Evolutionary conservation across 202 grass and related monocot species (phyloP).

Genomic region (Saccharum hybrid): DNA sequence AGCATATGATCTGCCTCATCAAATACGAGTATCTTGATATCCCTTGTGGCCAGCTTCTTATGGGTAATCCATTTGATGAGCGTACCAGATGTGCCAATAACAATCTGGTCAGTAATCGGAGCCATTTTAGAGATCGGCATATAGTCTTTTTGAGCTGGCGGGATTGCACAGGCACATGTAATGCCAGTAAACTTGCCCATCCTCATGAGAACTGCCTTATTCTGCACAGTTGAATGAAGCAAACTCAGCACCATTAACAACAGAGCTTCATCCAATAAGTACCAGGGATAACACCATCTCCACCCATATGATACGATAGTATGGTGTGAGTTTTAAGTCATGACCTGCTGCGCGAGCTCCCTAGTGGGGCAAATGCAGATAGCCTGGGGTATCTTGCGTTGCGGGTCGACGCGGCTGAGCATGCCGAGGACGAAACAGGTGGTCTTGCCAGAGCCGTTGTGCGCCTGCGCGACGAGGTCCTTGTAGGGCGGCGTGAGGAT

Average conservation of each 20-base stretch:
- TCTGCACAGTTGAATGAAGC: slow-evolving; percentile 58
- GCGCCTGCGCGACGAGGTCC: slow-evolving; percentile 94
- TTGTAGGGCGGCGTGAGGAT: slow-evolving; percentile 89
- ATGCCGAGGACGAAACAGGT: slow-evolving; percentile 98
- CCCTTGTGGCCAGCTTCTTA: slow-evolving; percentile 72
- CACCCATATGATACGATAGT: not conserved
- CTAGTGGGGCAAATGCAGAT: slow-evolving; percentile 97
- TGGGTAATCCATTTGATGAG: slow-evolving; percentile 83
- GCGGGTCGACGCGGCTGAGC: slow-evolving; percentile 88
- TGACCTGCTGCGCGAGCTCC: slow-evolving; percentile 84
- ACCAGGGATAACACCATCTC: not conserved
- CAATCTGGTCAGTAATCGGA: slow-evolving; percentile 74
- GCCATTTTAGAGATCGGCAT: slow-evolving; percentile 59
- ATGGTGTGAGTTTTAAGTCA: slow-evolving; percentile 8
- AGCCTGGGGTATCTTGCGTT: slow-evolving; percentile 69
- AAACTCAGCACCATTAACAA: slow-evolving; percentile 5
- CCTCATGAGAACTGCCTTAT: slow-evolving; percentile 78
- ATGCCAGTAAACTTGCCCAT: slow-evolving; percentile 93
- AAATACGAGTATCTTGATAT: slow-evolving; percentile 85
- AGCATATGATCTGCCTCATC: slow-evolving; percentile 97
- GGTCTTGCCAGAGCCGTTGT: slow-evolving; percentile 98
- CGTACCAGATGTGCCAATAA: slow-evolving; percentile 92
- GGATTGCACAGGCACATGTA: slow-evolving; percentile 82
- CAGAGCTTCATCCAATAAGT: slow-evolving; percentile 8
- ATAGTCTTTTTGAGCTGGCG: slow-evolving; percentile 64